These are phyloP conservation scores for Fusarium bactridioides DNA, from an alignment of 2,329 filamentous ascomycete species.

Conservation along the genomic window DNA sequence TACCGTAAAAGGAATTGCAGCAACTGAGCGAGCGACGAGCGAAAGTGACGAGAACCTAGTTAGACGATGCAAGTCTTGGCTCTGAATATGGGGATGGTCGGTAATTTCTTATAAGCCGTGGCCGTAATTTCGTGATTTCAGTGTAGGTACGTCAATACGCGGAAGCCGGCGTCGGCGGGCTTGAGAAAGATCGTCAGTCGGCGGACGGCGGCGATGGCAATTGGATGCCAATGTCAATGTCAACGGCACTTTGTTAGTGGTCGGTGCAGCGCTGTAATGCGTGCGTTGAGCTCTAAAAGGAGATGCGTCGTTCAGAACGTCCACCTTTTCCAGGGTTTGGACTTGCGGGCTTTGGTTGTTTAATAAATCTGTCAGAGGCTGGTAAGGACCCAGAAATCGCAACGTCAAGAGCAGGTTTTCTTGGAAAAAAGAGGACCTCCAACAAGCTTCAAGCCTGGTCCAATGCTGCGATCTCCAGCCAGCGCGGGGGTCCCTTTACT, in stretches of 20 bases:
- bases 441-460: conserved; percentile 35
- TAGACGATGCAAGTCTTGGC: conserved; percentile 26
- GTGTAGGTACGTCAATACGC: conserved; percentile 2
- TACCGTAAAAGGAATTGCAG: conserved; percentile 23
- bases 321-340: background rate
- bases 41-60: conserved; percentile 5
- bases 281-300: conserved; percentile 9
- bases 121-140: conserved; percentile 5
- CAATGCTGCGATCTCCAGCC: conserved; percentile 20
- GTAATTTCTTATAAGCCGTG: conserved; percentile 20
- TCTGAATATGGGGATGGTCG: conserved; percentile 26
- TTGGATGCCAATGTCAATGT: background rate
- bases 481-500: conserved; percentile 29
- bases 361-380: conserved; percentile 36
- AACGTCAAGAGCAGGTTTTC: conserved; percentile 39
- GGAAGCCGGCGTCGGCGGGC: conserved; percentile 26
- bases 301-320: conserved; percentile 12
- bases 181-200: conserved; percentile 23
- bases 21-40: conserved; percentile 19
- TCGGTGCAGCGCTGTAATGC: background rate
- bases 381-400: conserved; percentile 27
- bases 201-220: conserved; percentile 15
- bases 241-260: background rate
- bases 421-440: conserved; percentile 34
- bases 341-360: conserved; percentile 32